Evolutionary conservation across 371 early-diverging fungal species (phyloP).

Genomic region (Saksenaea oblongispora): DNA sequence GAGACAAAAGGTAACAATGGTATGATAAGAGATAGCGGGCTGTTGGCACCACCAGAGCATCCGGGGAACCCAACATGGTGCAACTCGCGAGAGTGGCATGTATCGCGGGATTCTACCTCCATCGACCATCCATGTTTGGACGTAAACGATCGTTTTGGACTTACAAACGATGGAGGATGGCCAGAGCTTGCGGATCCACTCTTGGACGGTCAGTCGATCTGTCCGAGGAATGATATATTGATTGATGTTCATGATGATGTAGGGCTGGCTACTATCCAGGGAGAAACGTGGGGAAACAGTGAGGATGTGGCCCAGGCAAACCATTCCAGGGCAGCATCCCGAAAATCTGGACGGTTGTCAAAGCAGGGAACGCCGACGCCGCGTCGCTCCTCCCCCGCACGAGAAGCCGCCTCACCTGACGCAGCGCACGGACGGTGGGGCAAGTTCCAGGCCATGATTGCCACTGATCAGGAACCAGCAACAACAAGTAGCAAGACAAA

Average conservation of each 20-base stretch:
- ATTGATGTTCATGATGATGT: not conserved
- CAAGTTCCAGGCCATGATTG: not conserved
- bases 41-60: not conserved
- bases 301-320: not conserved
- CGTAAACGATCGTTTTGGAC: not conserved
- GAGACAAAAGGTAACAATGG: not conserved
- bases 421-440: not conserved
- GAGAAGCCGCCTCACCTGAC: not conserved
- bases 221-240: not conserved
- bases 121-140: not conserved
- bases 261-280: not conserved
- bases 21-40: not conserved
- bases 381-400: not conserved
- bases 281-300: not conserved
- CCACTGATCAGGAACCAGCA: not conserved
- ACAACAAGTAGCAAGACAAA: not conserved
- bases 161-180: not conserved
- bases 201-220: not conserved
- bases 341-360: not conserved
- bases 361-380: not conserved
- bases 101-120: not conserved
- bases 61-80: not conserved
- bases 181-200: not conserved
- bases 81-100: not conserved
- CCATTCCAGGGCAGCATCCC: not conserved